Base-by-base conservation (phyloP, 345 rosid genomes). In the Eucalyptus cloeziana region DNA sequence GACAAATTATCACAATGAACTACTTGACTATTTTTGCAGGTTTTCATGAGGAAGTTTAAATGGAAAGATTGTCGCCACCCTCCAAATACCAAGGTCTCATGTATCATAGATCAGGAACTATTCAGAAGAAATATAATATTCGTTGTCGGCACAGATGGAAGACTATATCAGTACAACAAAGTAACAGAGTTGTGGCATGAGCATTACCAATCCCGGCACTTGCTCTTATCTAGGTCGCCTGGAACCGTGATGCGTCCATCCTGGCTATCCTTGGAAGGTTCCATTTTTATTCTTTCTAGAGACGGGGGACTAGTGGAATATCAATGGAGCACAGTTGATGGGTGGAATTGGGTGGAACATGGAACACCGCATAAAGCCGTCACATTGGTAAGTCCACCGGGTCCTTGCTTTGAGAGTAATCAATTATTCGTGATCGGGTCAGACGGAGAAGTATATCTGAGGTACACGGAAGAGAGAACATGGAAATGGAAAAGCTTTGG, bases 301-400 rank as follows among this genome's bases (percentile, higher is more conserved):
- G 94, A 93, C 49, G 94, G 96, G 44, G 94, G 96, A 85, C 91
- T 96, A 44, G 93, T 96, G 86, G 96, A 96, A 90, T 95, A 96
- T 86, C 93, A 94, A n/a, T 96, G 98, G 97, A 95, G 92, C 86
- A 10, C 90, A 6, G 92, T 89, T 86, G 96, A 94, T 43, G 96
- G 96, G 60, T 94, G 97, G 96, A 94, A 89, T 87, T 95, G 96
- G 96, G 91, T 93, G 81, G 96, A 95, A 88, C 96, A 95, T 13
- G 96, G 96, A 62, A 93, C 94, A 24, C 96, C 96, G 13, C 89
- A 88, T 51, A 93, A 87, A 90, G 94, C 93, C 44, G 96, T 95
- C 49, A 86, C 91, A 86, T 87, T 95, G 89, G 91, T 92, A 62
- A 90, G 94, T 85, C 89, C 96, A n/a, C 96, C 96, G 3, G 93